Percentiles rank a stretch among this genome's conserved stretches.
These are phyloP conservation scores for Euphorbia peplus DNA, from an alignment of 345 rosid species.

Conservation along the genomic window DNA sequence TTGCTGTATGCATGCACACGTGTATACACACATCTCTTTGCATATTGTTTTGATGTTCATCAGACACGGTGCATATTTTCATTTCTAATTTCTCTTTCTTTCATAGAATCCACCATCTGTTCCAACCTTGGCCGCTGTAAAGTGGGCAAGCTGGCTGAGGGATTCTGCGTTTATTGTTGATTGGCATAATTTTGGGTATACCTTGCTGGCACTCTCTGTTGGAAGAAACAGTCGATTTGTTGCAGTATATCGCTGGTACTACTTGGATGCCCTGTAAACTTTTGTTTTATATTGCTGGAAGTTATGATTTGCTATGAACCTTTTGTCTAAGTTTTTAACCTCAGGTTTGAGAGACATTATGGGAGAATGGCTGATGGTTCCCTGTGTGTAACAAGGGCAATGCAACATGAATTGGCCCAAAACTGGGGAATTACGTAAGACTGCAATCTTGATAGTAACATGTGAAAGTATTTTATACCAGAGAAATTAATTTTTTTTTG, in stretches of 20 bases:
- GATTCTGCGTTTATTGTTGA: conserved; percentile 67
- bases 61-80: not conserved
- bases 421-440: conserved; percentile 95
- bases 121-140: conserved; percentile 79
- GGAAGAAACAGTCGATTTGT: conserved; percentile 80
- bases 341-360: conserved; percentile 77
- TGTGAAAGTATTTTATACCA: not conserved
- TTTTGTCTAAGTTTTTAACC: conserved; percentile 15
- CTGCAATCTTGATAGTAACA: conserved; percentile 24
- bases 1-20: not conserved
- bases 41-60: not conserved
- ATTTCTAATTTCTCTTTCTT: conserved; percentile 17
- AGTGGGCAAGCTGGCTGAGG: conserved; percentile 88
- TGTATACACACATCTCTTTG: not conserved
- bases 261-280: conserved; percentile 14
- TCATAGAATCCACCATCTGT: conserved; percentile 94
- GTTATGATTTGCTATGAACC: not conserved
- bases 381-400: conserved; percentile 84
- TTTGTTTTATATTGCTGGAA: not conserved
- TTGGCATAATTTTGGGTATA: conserved; percentile 99
- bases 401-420: conserved; percentile 95
- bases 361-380: conserved; percentile 89
- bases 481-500: not conserved
- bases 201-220: conserved; percentile 77
- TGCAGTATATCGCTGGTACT: conserved; percentile 76